Evolutionary conservation across 345 rosid genomes (phyloP).

Genomic region (Acer negundo): DNA sequence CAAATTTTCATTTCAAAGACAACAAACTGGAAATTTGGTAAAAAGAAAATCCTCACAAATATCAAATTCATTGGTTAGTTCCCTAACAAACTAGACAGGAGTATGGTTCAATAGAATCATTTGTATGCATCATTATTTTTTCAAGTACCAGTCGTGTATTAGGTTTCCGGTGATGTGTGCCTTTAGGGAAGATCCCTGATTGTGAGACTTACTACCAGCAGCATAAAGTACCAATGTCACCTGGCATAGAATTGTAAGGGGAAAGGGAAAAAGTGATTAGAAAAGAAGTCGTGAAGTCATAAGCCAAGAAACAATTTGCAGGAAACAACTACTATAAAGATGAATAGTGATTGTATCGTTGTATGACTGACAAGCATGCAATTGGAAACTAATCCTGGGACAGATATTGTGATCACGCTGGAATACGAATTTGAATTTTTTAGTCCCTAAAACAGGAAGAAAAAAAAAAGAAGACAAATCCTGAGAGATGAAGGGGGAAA

Average conservation of each 20-base stretch:
- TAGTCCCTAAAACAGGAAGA: neutral
- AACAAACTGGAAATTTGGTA: neutral
- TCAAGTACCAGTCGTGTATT: conserved; percentile 71
- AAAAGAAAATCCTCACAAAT: neutral
- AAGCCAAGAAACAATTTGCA: neutral
- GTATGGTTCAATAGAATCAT: neutral
- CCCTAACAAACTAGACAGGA: neutral
- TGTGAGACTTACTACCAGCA: conserved; percentile 59
- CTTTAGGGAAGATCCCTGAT: conserved; percentile 70
- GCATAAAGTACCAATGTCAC: conserved; percentile 57
- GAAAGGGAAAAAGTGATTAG: conserved; percentile 13
- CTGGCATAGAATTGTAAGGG: conserved; percentile 34
- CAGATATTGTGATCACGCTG: neutral
- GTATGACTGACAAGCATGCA: neutral
- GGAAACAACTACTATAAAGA: neutral
- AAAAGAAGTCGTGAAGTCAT: conserved; percentile 4
- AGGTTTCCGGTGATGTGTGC: conserved; percentile 74
- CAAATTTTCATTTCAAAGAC: conserved; percentile 7
- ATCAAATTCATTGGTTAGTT: conserved; percentile 9
- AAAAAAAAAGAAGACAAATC: neutral
- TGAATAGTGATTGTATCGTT: neutral
- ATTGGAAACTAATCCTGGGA: neutral
- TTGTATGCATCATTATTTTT: neutral
- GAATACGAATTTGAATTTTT: neutral
- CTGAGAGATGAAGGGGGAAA: neutral